Evolutionary conservation across 2,329 filamentous ascomycete species (phyloP), one percentile per base, ranked within the genome.

Genomic region (Beauveria australis): DNA sequence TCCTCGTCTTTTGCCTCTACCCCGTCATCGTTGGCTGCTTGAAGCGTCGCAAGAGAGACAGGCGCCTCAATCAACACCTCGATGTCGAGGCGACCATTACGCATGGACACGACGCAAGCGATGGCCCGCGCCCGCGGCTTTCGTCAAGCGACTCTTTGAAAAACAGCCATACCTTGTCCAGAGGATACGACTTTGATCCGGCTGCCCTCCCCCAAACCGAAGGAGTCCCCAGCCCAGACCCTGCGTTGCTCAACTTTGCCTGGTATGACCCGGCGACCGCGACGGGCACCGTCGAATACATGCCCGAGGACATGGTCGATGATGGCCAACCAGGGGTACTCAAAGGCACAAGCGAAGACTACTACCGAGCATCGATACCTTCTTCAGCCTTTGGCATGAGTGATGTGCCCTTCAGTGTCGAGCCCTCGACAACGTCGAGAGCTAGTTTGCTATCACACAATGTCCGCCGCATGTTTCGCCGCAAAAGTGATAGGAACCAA

Each of bases 331-430:
- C 70, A 33, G 69, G 68, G 47, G 69, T 71, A 44, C 72, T 73
- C 48, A 69, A 66, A 59, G 74, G 72, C 43, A 72, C 69, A 44
- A 77, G 69, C 57, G 73, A 74, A 48, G 74, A 76, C 61, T 77
- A 77, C 62, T 77, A 77, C 64, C 75, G 73, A 53, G 70, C 73
- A 14, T 72, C 72, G 3, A 71, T 77, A 49, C 74, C 75, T 2
- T 75, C 74, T 3, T 73, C 74, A 57, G 74, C 73, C 5, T 76
- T 76, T 63, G 74, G 74, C 63, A 76, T 76, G 74, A 66, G 69
- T 14, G 63, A 70, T 10, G 65, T 67, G 14, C 66, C 70, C 22
- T 68, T 19, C 19, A 47, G 24, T 40, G 65, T 61, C 14, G 63
- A 65, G 16, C 64, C 66, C 28, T 68, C 67, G 14, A 68, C 70